These are phyloP conservation scores for Dimargaris verticillata DNA, from an alignment of 192 early-diverging fungal genomes.

Conservation along the genomic window DNA sequence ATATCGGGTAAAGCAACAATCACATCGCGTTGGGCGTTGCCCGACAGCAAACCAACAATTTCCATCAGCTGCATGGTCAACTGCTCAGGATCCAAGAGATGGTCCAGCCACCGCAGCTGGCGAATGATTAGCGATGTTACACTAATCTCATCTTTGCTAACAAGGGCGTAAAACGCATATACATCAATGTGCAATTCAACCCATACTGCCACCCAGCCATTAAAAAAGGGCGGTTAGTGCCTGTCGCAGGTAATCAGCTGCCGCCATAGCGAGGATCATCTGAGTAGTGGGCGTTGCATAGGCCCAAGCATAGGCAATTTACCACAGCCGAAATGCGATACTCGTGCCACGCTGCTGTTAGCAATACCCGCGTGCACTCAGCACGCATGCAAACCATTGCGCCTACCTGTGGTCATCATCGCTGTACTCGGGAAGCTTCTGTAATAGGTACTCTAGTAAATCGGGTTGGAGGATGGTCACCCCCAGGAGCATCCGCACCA, in stretches of 20 bases:
- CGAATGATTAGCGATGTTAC: slow-evolving; percentile 43
- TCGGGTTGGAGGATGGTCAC: slow-evolving; percentile 41
- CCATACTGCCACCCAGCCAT: too few relatives aligned
- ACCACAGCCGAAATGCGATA: background rate
- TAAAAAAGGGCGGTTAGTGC: too few relatives aligned
- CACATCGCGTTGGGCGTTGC: slow-evolving; percentile 52
- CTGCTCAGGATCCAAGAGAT: slow-evolving; percentile 39
- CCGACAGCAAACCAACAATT: slow-evolving; percentile 41
- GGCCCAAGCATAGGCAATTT: too few relatives aligned
- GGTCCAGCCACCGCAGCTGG: slow-evolving; percentile 60
- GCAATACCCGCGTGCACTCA: too few relatives aligned
- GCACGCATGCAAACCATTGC: slow-evolving; percentile 3
- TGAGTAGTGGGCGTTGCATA: background rate
- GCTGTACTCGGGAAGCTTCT: slow-evolving; percentile 42
- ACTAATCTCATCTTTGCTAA: slow-evolving; percentile 28
- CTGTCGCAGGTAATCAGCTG: too few relatives aligned
- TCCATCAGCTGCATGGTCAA: slow-evolving; percentile 50
- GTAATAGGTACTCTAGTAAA: slow-evolving; percentile 32
- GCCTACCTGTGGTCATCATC: slow-evolving; percentile 22
- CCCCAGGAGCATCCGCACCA: slow-evolving; percentile 38
- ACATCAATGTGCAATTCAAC: too few relatives aligned
- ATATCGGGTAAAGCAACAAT: slow-evolving; percentile 59
- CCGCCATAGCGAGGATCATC: background rate
- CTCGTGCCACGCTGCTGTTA: background rate
- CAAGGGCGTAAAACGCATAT: slow-evolving; percentile 1